Evolutionary conservation across 345 rosid species (phyloP), one percentile per base, ranked within the genome.

Genomic region (Triadica sebifera): DNA sequence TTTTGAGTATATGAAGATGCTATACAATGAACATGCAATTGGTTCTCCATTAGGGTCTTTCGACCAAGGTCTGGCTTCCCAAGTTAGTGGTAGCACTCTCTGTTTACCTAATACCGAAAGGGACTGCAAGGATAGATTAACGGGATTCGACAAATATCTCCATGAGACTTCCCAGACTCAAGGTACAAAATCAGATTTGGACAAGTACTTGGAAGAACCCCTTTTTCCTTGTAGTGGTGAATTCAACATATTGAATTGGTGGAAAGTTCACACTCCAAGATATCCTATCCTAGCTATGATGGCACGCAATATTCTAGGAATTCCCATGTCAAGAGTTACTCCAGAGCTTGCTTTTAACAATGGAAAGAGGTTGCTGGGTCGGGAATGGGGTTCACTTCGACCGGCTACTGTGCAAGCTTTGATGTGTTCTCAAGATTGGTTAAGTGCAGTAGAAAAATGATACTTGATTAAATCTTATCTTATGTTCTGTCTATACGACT

Each of bases 351-450:
- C 83, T 51, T 83, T 89, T 9, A 70, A 67, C 73, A 72, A 51
- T 38, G 76, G 84, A 59, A 84, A 88, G 61, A 82, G 83, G 64
- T 81, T 73, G 67, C 84, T 92, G 34, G 85, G 85, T 74, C 84
- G 72, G 51, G 78, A 88, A 8, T 88, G 93, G 79, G 70, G 86
- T 71, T 81, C 87, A 22, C 82, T 89, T 46, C 78, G 81, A 53
- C 84, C 91, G 8, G 65, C 81, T 55, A 89, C 91, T 6, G 83
- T 90, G 52, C 93, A 90, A 77, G 93, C 93, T 55, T 77, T 92
- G 86, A 86, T 86, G 86, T 92, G 97, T 82, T 87, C 90, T 8
- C 92, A 85, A 77, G 93, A 90, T 82, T 92, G 95, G 95, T 89
- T 92, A 60, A 78, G 84, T 57, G 92, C 87, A 70, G 74, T 83